Base-by-base conservation (phyloP, 1,284 basidiomycete species). In the Melampsora americana region DNA sequence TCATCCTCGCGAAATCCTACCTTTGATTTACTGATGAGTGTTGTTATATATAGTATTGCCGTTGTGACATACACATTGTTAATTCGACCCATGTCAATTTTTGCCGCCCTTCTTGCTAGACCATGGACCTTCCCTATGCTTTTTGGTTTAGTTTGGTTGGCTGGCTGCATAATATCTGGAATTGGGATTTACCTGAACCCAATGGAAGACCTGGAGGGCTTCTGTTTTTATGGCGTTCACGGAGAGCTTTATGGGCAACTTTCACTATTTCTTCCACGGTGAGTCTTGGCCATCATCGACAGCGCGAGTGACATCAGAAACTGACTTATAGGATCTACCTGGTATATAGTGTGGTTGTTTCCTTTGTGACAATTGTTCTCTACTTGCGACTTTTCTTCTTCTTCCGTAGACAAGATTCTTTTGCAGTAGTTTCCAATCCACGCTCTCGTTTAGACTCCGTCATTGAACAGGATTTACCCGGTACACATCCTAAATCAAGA, bases 201-300 rank as follows among this genome's bases (percentile, higher is more conserved):
- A 59, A 59, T 59, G 56, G 56, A 59, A 59, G 56, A 59, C 23
- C 23, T 59, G 14, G 56, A 59, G n/a, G 56, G 56, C 28, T 59
- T 59, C 16, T 59, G 56, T 30, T 30, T 59, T 59, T 59, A 59
- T 59, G 56, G 56, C 23, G 56, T 26, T 26, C 23, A 30, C 12
- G 56, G 56, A 12, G 56, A 30, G 12, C 23, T 59, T 11, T 59
- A 59, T 59, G 56, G 56, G 12, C 56, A 59, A 59, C 56, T 59
- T 59, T 59, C 56, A 16, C 23, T 59, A 59, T 59, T 59, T 59
- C 23, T 59, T 3, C 56, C 56, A 59, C 23, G 56, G 56, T 59
- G 28, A 59, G 56, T 23, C 23, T 59, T 23, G 14, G 4, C 12
- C n/a, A 26, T 16, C 9, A 11, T 59, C 23, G 12, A 26, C 2